phyloP scores from a whole-genome alignment of 1,284 basidiomycete genomes.

The Papiliotrema terrestris region DNA sequence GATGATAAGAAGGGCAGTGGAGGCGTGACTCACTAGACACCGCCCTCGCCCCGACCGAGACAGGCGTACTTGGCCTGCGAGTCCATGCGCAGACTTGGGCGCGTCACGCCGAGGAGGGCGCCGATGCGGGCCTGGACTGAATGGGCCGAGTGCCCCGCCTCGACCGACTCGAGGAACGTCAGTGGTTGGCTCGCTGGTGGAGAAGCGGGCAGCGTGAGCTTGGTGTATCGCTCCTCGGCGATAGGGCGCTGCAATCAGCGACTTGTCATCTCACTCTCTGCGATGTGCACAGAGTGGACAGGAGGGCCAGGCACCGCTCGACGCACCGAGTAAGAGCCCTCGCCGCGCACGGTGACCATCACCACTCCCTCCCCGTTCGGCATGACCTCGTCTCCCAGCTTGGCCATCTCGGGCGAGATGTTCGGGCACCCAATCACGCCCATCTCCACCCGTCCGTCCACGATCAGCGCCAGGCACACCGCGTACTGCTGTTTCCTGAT shows the following conservation, averaged over 20 bases:
- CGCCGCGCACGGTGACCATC: slow-evolving; percentile 76
- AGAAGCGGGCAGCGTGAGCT: slow-evolving; percentile 33
- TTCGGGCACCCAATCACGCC: slow-evolving; percentile 97
- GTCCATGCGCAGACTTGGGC: slow-evolving; percentile 79
- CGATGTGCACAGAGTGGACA: too few relatives aligned
- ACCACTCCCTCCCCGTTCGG: slow-evolving; percentile 63
- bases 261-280: too few relatives aligned
- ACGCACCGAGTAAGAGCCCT: slow-evolving; percentile 69
- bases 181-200: slow-evolving; percentile 44
- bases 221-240: slow-evolving; percentile 32
- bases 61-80: slow-evolving; percentile 95
- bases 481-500: slow-evolving; percentile 95
- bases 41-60: slow-evolving; percentile 82
- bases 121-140: slow-evolving; percentile 75
- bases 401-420: slow-evolving; percentile 62
- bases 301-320: background rate
- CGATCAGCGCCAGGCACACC: slow-evolving; percentile 87
- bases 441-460: slow-evolving; percentile 76
- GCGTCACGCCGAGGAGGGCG: slow-evolving; percentile 62
- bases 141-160: slow-evolving; percentile 87
- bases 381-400: slow-evolving; percentile 56
- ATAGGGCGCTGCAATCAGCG: slow-evolving; percentile 31
- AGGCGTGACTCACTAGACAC: slow-evolving; percentile 59
- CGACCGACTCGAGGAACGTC: slow-evolving; percentile 83
- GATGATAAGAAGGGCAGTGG: background rate